Evolutionary conservation across 306 rosid species (phyloP).

Genomic region (Crotalaria pallida): DNA sequence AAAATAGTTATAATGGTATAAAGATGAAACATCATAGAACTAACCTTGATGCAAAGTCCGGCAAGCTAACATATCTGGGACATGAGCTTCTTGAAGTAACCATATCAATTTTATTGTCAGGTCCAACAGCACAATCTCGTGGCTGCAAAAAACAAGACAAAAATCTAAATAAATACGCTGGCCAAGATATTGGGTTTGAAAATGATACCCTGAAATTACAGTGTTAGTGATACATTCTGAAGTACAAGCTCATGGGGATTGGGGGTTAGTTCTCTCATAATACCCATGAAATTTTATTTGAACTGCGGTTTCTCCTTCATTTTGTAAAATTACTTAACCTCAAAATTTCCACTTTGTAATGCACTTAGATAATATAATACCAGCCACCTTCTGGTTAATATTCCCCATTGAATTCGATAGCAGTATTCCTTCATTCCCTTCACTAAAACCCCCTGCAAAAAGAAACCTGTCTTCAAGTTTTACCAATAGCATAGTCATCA

Average conservation of each 20-base stretch:
- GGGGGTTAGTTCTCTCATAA: neutral
- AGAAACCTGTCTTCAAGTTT: neutral
- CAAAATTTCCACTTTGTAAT: conserved; percentile 23
- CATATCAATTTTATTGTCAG: conserved; percentile 31
- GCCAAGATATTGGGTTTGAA: conserved; percentile 1
- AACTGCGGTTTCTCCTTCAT: neutral
- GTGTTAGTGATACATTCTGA: neutral
- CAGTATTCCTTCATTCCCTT: conserved; percentile 29
- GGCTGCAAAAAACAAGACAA: conserved; percentile 45
- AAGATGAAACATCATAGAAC: conserved; percentile 15
- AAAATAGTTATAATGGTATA: neutral
- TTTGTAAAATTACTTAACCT: neutral
- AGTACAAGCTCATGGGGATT: neutral
- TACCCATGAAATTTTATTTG: neutral
- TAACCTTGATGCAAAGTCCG: conserved; percentile 47
- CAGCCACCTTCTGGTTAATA: conserved; percentile 80
- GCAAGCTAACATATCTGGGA: conserved; percentile 73
- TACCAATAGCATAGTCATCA: neutral
- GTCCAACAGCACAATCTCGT: conserved; percentile 59
- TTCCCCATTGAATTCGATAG: conserved; percentile 32
- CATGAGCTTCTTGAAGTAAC: conserved; percentile 55
- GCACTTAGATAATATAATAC: conserved; percentile 60
- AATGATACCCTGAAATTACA: neutral
- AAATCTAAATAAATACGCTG: neutral
- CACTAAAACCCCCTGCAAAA: conserved; percentile 36